A percentile compares a stretch with the other conserved stretches of the same genome.
Conservation (phyloP, 2,329 filamentous ascomycete genomes). For the Orbilia ellipsospora region DNA sequence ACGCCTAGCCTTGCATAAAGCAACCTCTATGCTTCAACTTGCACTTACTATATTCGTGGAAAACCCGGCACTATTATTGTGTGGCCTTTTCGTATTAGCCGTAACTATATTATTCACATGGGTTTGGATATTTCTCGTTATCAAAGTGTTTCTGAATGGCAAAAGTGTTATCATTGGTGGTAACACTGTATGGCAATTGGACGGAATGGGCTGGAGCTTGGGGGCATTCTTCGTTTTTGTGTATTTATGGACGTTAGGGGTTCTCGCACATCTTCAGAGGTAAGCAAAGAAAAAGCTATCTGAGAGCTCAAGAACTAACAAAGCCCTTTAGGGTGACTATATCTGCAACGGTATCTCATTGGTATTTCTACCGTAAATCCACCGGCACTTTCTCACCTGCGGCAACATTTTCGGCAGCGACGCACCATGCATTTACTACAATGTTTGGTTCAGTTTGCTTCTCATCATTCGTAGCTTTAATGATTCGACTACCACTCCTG, state of each 20-base stretch:
- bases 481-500: constrained; percentile 85
- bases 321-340: constrained; percentile 75
- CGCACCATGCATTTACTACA: constrained; percentile 82
- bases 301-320: constrained; percentile 1
- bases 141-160: constrained; percentile 91
- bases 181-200: constrained; percentile 61
- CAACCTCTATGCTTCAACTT: constrained; percentile 91
- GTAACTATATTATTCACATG: constrained; percentile 90
- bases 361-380: constrained; percentile 96
- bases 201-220: constrained; percentile 91
- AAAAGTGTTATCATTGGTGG: constrained; percentile 71
- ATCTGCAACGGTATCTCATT: constrained; percentile 94
- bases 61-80: constrained; percentile 81
- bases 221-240: constrained; percentile 91
- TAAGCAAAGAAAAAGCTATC: constrained; percentile 22
- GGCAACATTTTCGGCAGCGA: constrained; percentile 83
- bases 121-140: constrained; percentile 97
- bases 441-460: constrained; percentile 93
- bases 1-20: constrained; percentile 81
- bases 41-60: constrained; percentile 86
- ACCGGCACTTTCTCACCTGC: constrained; percentile 79
- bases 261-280: constrained; percentile 85
- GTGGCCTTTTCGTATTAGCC: constrained; percentile 82
- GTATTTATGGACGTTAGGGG: constrained; percentile 92
- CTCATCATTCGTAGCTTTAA: constrained; percentile 81